These are phyloP conservation scores for Cyanidioschyzon merolae DNA, from an alignment of 23 red algal genomes.

Conservation along the genomic window DNA sequence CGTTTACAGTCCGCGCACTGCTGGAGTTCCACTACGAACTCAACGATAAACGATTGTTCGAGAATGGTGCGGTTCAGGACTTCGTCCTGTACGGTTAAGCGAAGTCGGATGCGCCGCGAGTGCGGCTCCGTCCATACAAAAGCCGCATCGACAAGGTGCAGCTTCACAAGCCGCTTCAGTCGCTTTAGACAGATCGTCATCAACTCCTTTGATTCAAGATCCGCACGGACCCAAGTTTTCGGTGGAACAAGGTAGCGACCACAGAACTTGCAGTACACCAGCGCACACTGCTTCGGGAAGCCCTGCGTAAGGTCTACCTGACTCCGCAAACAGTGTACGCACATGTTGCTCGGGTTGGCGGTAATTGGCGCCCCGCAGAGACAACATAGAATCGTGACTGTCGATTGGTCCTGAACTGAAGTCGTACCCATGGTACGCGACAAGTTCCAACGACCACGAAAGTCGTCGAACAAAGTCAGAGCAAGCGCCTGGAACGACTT, in stretches of 20 bases:
- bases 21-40: constrained; percentile 78
- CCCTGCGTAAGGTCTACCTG: constrained; percentile 80
- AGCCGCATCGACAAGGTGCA: constrained; percentile 87
- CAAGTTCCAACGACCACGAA: no score
- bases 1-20: constrained; percentile 90
- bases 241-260: constrained; percentile 71
- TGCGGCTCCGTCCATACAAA: constrained; percentile 99
- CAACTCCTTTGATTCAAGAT: constrained; percentile 89
- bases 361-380: constrained; percentile 76
- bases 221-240: constrained; percentile 66
- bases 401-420: background rate
- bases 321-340: constrained; percentile 59
- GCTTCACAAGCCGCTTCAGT: constrained; percentile 68
- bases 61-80: constrained; percentile 75
- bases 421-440: no score
- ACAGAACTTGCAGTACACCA: constrained; percentile 86
- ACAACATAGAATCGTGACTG: constrained; percentile 52
- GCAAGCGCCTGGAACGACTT: no score
- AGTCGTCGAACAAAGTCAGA: no score
- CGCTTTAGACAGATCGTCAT: constrained; percentile 66
- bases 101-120: constrained; percentile 73
- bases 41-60: constrained; percentile 86
- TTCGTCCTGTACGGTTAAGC: constrained; percentile 85
- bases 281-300: constrained; percentile 65
- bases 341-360: constrained; percentile 81